Evolutionary conservation across 2,329 filamentous ascomycete species (phyloP).

Genomic region (Fusarium multiceps): DNA sequence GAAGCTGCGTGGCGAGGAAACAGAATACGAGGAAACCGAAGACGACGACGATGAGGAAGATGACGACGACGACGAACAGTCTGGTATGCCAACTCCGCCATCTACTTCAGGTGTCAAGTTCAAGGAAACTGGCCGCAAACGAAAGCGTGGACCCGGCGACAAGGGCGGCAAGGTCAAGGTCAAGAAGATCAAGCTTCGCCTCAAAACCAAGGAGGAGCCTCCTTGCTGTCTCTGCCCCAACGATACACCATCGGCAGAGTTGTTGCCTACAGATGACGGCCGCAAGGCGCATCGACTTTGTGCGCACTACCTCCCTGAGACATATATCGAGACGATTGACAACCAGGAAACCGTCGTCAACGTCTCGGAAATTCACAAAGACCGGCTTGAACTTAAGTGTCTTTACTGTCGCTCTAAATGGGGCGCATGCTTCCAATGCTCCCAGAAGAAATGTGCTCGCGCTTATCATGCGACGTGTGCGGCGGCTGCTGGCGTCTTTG

Average conservation of each 20-base stretch:
- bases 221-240: slow-evolving; percentile 95
- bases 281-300: slow-evolving; percentile 89
- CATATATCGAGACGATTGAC: slow-evolving; percentile 79
- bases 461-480: slow-evolving; percentile 97
- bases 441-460: slow-evolving; percentile 90
- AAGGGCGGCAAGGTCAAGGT: slow-evolving; percentile 64
- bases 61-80: slow-evolving; percentile 70
- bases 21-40: slow-evolving; percentile 83
- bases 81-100: slow-evolving; percentile 82
- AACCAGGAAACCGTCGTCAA: slow-evolving; percentile 81
- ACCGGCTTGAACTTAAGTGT: slow-evolving; percentile 90
- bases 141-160: slow-evolving; percentile 55
- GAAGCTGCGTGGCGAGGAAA: slow-evolving; percentile 88
- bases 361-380: slow-evolving; percentile 83
- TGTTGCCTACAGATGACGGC: slow-evolving; percentile 90
- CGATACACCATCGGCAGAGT: slow-evolving; percentile 80
- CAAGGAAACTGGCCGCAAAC: slow-evolving; percentile 72
- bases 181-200: slow-evolving; percentile 83
- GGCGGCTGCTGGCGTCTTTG: slow-evolving; percentile 88
- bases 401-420: slow-evolving; percentile 93
- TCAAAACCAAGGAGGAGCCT: slow-evolving; percentile 77
- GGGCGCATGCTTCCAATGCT: slow-evolving; percentile 97
- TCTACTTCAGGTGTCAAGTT: slow-evolving; percentile 77
- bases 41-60: slow-evolving; percentile 76
- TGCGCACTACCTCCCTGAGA: slow-evolving; percentile 91